Evolutionary conservation across 148 eudicot species (phyloP).

Genomic region (Rhododendron henanense): DNA sequence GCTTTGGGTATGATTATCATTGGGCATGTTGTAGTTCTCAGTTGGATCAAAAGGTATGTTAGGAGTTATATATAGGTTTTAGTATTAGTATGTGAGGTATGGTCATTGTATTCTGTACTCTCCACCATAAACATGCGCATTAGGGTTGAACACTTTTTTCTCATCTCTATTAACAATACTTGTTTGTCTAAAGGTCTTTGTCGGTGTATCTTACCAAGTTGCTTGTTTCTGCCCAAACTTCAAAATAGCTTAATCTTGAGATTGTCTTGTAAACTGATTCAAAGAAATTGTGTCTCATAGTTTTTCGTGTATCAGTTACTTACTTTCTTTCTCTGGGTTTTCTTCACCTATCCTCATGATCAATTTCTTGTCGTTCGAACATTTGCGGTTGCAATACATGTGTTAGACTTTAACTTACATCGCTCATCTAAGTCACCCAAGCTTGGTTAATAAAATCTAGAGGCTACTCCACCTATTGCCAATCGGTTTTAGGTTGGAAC

Average conservation of each 20-base stretch:
- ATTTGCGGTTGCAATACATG: neutral
- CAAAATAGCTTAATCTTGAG: neutral
- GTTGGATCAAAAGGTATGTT: conserved; percentile 66
- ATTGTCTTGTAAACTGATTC: neutral
- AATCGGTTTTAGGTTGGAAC: too few species aligned
- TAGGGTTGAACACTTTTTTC: neutral
- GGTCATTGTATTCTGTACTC: neutral
- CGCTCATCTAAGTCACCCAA: too few species aligned
- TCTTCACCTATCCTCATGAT: conserved; percentile 3
- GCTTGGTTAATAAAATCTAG: too few species aligned
- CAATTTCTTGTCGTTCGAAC: neutral
- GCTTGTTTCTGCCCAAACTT: neutral
- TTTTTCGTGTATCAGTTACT: neutral
- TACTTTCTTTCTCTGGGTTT: neutral
- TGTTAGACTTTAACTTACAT: too few species aligned
- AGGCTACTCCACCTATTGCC: too few species aligned
- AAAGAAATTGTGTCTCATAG: neutral
- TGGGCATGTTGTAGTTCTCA: conserved; percentile 57
- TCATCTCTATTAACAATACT: neutral
- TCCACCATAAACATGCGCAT: neutral
- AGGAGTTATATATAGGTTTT: neutral
- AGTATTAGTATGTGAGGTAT: neutral
- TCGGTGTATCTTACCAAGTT: neutral
- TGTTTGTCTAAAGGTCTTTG: neutral
- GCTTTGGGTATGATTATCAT: conserved; percentile 89